A percentile compares a stretch with the other conserved stretches of the same genome.
phyloP scores from a whole-genome alignment of 306 rosid species.

The Bauhinia variegata region DNA sequence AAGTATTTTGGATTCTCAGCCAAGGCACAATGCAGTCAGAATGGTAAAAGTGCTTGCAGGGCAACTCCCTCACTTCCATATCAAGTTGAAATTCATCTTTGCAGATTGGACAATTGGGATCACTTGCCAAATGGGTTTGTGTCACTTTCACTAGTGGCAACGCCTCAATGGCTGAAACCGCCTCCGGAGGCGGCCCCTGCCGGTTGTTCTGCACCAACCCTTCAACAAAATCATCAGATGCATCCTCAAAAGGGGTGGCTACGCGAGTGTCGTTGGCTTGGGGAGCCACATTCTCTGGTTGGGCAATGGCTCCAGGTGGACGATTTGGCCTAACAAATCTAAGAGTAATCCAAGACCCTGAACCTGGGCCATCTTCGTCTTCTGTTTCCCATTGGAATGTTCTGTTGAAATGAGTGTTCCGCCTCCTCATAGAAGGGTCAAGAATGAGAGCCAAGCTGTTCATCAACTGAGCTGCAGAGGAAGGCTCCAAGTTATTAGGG shows the following conservation, averaged over 20 bases:
- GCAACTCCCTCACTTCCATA: constrained; percentile 60
- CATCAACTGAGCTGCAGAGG: constrained; percentile 34
- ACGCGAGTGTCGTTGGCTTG: background rate
- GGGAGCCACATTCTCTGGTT: constrained; percentile 4
- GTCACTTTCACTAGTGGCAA: constrained; percentile 51
- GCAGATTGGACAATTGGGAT: constrained; percentile 69
- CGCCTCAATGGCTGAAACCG: constrained; percentile 35
- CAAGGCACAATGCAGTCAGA: constrained; percentile 70
- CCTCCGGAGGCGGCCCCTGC: constrained; percentile 48
- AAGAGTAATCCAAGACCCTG: constrained; percentile 58
- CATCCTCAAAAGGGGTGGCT: constrained; percentile 10
- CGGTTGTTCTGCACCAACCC: constrained; percentile 20
- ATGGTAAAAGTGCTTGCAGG: constrained; percentile 83
- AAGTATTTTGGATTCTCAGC: constrained; percentile 66
- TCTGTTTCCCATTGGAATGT: constrained; percentile 37
- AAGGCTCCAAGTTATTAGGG: constrained; percentile 19
- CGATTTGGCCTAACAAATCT: constrained; percentile 31
- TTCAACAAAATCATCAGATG: constrained; percentile 27
- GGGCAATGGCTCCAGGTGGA: constrained; percentile 28
- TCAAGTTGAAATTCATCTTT: constrained; percentile 67
- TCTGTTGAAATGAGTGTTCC: constrained; percentile 6
- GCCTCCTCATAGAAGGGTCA: constrained; percentile 43
- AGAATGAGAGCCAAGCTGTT: constrained; percentile 47
- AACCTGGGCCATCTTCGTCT: constrained; percentile 10
- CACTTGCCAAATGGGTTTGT: constrained; percentile 41